phyloP scores from a whole-genome alignment of 202 grass and related monocot species.

The Bolboschoenoplectus hybrid region DNA sequence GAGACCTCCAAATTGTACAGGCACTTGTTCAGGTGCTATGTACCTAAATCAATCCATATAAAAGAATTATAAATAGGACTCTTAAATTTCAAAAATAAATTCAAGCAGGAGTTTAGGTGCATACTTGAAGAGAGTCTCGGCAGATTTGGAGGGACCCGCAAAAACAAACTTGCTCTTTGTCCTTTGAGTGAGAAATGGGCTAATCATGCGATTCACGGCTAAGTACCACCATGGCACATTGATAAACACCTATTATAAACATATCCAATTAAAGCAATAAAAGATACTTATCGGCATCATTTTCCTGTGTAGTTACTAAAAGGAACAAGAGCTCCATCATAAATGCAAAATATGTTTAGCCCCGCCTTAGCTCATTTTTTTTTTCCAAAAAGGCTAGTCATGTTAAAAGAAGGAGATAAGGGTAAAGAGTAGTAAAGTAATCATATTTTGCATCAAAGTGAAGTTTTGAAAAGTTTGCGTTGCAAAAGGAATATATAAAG shows the following conservation, averaged over 20 bases:
- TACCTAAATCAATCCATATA: conserved; percentile 52
- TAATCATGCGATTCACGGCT: conserved; percentile 91
- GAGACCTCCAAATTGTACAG: conserved; percentile 89
- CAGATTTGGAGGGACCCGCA: conserved; percentile 82
- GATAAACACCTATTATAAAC: conserved; percentile 77
- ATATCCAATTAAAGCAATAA: neutral
- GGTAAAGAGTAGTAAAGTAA: neutral
- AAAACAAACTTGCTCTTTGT: conserved; percentile 99
- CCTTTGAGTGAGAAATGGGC: conserved; percentile 92
- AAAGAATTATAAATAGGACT: neutral
- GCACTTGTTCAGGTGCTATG: conserved; percentile 90
- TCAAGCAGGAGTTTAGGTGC: neutral
- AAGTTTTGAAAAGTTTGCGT: conserved; percentile 14
- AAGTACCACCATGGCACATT: conserved; percentile 99
- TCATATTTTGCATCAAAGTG: conserved; percentile 7
- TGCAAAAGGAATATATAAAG: conserved; percentile 30
- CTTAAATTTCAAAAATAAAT: neutral
- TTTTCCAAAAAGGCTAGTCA: neutral
- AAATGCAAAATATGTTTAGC: conserved; percentile 3
- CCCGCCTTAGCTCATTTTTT: neutral
- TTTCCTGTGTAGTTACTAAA: neutral
- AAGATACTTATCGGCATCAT: neutral
- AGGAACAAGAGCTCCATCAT: neutral
- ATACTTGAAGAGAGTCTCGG: conserved; percentile 87
- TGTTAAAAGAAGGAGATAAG: neutral